These are phyloP conservation scores for Fusarium anguioides DNA, from an alignment of 2,329 filamentous ascomycete species.

Conservation along the genomic window DNA sequence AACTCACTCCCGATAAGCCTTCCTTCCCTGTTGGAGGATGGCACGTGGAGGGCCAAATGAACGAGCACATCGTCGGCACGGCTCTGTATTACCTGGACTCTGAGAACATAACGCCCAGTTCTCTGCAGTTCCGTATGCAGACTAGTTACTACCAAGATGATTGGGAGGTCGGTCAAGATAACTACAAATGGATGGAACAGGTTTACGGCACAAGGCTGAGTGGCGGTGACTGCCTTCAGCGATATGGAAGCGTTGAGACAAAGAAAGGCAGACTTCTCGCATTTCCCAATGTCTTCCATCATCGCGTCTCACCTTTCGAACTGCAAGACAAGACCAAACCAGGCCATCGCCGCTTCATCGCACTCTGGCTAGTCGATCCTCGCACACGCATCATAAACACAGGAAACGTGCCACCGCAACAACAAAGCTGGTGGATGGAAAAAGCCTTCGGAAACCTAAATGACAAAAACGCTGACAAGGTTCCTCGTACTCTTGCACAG, in stretches of 20 bases:
- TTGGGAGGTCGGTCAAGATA: background rate
- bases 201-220: background rate
- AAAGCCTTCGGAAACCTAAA: conserved; percentile 1
- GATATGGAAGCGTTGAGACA: conserved; percentile 35
- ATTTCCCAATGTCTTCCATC: conserved; percentile 40
- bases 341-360: conserved; percentile 64
- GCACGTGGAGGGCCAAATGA: conserved; percentile 45
- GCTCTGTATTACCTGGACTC: conserved; percentile 44
- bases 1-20: conserved; percentile 40
- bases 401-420: conserved; percentile 50
- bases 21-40: conserved; percentile 25
- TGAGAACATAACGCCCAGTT: conserved; percentile 36
- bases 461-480: background rate
- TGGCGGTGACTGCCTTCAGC: conserved; percentile 2
- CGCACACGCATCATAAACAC: conserved; percentile 50
- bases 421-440: conserved; percentile 48
- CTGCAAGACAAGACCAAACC: conserved; percentile 59
- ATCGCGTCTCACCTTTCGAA: conserved; percentile 52
- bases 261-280: conserved; percentile 29
- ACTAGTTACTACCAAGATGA: background rate
- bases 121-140: conserved; percentile 37
- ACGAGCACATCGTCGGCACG: conserved; percentile 46
- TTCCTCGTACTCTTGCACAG: conserved; percentile 6
- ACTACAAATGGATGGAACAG: conserved; percentile 18
- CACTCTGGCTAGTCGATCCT: conserved; percentile 66